Evolutionary conservation across 345 rosid species (phyloP).

Genomic region (Bruguiera sexangula): DNA sequence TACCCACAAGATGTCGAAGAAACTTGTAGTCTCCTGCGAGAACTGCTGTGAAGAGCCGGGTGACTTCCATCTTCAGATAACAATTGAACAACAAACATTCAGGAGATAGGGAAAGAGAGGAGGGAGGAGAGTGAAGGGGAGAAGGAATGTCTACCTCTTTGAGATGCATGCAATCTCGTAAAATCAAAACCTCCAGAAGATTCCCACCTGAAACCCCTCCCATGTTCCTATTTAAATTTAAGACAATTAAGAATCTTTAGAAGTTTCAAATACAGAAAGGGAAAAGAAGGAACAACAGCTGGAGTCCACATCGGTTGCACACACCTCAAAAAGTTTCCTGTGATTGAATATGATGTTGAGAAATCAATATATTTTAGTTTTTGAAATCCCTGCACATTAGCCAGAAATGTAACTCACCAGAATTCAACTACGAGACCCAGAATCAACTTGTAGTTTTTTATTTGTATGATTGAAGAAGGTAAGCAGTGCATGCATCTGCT

Average conservation of each 20-base stretch:
- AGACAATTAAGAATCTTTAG: not conserved
- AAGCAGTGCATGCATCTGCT: too few relatives aligned
- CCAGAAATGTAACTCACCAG: constrained; percentile 5
- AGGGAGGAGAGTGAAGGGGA: not conserved
- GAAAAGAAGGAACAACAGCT: not conserved
- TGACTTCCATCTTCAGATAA: constrained; percentile 60
- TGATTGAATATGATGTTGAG: constrained; percentile 60
- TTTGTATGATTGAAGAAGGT: too few relatives aligned
- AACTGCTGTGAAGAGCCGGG: constrained; percentile 52
- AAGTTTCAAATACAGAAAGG: not conserved
- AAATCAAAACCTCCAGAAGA: constrained; percentile 62
- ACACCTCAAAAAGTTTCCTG: constrained; percentile 77
- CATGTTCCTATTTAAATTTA: constrained; percentile 44
- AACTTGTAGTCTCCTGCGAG: constrained; percentile 66
- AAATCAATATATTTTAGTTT: constrained; percentile 69
- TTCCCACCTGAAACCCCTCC: constrained; percentile 48
- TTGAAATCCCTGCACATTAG: constrained; percentile 52
- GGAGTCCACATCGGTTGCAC: constrained; percentile 10
- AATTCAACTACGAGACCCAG: not conserved
- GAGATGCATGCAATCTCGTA: constrained; percentile 73
- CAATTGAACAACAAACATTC: not conserved
- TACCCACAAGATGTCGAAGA: constrained; percentile 63
- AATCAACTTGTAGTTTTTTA: not conserved
- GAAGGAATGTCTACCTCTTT: constrained; percentile 47
- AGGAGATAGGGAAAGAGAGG: not conserved